These are phyloP conservation scores for Magnusiomyces paraingens DNA, from an alignment of 1,139 yeast species.

Conservation along the genomic window DNA sequence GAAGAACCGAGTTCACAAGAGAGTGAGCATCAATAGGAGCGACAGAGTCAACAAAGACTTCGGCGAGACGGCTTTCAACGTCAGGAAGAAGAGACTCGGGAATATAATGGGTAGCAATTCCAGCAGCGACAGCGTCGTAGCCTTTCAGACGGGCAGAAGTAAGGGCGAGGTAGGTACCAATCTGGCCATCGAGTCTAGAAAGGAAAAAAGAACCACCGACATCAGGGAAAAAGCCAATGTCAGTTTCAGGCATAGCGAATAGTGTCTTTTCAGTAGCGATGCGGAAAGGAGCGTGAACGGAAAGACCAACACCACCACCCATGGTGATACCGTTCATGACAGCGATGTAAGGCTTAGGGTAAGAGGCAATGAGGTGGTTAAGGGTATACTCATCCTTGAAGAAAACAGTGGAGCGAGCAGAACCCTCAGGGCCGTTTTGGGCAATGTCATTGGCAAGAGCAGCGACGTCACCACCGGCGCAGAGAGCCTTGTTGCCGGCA, in stretches of 20 bases:
- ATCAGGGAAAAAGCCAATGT: constrained; percentile 94
- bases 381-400: constrained; percentile 78
- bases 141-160: constrained; percentile 80
- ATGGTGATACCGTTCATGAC: constrained; percentile 89
- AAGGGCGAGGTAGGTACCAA: constrained; percentile 80
- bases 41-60: constrained; percentile 28
- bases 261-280: constrained; percentile 84
- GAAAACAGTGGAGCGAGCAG: constrained; percentile 47
- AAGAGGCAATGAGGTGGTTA: constrained; percentile 73
- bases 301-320: constrained; percentile 97
- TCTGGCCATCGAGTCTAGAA: constrained; percentile 71
- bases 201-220: constrained; percentile 91
- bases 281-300: constrained; percentile 91
- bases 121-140: constrained; percentile 70
- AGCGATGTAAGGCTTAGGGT: constrained; percentile 76
- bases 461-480: constrained; percentile 91
- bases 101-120: constrained; percentile 87
- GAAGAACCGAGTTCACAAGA: constrained; percentile 64
- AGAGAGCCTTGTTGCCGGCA: constrained; percentile 43
- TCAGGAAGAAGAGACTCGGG: constrained; percentile 57
- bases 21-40: constrained; percentile 34
- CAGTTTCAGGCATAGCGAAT: constrained; percentile 97
- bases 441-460: constrained; percentile 52
- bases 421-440: constrained; percentile 35
- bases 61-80: constrained; percentile 58